These are phyloP conservation scores for Coemansia sp. DNA, from an alignment of 192 early-diverging fungal genomes.

Conservation along the genomic window DNA sequence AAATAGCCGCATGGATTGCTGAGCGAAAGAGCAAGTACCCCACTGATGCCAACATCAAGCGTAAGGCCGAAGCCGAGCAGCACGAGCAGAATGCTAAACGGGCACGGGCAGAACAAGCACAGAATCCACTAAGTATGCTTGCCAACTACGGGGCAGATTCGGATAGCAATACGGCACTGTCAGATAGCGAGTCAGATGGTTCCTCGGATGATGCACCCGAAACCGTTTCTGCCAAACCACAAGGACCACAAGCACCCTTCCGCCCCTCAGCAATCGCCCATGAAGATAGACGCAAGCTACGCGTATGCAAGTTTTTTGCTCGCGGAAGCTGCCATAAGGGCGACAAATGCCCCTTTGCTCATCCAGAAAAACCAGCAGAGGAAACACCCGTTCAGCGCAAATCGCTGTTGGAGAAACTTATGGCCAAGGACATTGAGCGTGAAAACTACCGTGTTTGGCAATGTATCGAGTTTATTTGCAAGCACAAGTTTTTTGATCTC, in stretches of 20 bases:
- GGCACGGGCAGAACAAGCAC: slow-evolving; percentile 9
- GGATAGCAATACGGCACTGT: neutral
- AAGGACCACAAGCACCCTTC: slow-evolving; percentile 11
- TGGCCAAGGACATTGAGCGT: slow-evolving; percentile 51
- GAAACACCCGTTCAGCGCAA: neutral
- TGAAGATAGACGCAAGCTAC: slow-evolving; percentile 35
- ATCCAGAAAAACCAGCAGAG: slow-evolving; percentile 13
- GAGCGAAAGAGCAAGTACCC: slow-evolving; percentile 79
- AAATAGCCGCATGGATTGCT: slow-evolving; percentile 79
- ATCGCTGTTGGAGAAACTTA: slow-evolving; percentile 31
- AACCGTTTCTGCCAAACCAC: slow-evolving; percentile 12
- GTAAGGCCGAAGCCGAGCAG: slow-evolving; percentile 48
- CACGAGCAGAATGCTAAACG: neutral
- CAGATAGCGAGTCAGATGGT: slow-evolving; percentile 2
- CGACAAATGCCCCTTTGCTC: slow-evolving; percentile 27
- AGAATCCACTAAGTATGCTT: slow-evolving; percentile 22
- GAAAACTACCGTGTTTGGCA: slow-evolving; percentile 46
- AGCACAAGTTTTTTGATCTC: slow-evolving; percentile 19
- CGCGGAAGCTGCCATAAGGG: slow-evolving; percentile 26
- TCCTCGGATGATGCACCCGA: slow-evolving; percentile 22
- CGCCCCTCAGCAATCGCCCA: slow-evolving; percentile 29
- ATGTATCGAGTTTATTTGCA: slow-evolving; percentile 41
- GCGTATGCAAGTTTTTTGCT: slow-evolving; percentile 36
- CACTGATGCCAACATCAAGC: slow-evolving; percentile 62
- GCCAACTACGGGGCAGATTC: slow-evolving; percentile 17